Base-by-base conservation (phyloP, 345 rosid species). In the Citrus sinensis region DNA sequence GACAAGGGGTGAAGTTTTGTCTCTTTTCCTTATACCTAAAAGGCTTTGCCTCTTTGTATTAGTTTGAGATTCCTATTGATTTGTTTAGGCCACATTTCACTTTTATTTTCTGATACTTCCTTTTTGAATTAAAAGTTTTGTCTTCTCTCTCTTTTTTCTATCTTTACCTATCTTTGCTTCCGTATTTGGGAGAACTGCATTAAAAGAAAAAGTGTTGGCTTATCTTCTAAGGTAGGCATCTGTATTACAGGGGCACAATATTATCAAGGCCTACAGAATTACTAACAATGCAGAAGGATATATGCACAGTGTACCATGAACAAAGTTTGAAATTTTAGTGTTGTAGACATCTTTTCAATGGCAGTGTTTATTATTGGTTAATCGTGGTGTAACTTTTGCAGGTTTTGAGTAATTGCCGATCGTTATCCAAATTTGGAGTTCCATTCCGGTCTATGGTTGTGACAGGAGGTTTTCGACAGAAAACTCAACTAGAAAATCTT, bases 401-500 rank as follows among this genome's bases (percentile, higher is more conserved):
- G 99, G 98, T 95, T 80, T 90, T 91, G 85, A 80, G 80, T 56
- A 87, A 81, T 82, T 95, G 99, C 84, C 89, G 94, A 49, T 83
- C 88, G 75, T 81, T 95, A 74, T 93, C 99, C 20, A 95, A 87
- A 75, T 89, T 39, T 79, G 98, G 99, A 78, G 93, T 92, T 82
- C 97, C 96, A 4, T 93, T 95, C 78, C 93, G 97, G 71, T 95
- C 98, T 71, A 88, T 93, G 94, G 94, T 90, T 74, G 93, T 87
- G 78, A 95, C 97, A 0, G 99, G 97, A 76, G 98, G 98, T 71
- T 93, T 92, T 90, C 87, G 87, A 70, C 98, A 93, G 84, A 91
- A 84, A 84, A 93, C 99, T 58, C 98, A 95, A 83, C 82, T 89
- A 72, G 97, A 95, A 87, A 92, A 81, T 82, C 87, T 95, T 61